Conservation (phyloP, 345 rosid species). For the Eucalyptus albens region DNA sequence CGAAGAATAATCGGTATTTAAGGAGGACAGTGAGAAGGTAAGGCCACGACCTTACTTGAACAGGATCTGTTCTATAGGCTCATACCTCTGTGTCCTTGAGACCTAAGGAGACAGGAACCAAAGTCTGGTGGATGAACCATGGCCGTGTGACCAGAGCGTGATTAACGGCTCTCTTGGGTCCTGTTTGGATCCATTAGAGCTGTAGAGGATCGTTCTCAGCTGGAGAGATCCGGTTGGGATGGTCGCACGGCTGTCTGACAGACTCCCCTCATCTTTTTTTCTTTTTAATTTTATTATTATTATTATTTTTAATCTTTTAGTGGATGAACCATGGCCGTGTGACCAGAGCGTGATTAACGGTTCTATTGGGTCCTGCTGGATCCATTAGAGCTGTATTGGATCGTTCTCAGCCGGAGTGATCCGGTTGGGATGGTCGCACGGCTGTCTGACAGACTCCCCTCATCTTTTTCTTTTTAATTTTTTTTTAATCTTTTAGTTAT, state of each 20-base stretch:
- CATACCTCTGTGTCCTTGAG: background rate
- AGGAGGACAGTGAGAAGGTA: fast-evolving
- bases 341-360: background rate
- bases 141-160: background rate
- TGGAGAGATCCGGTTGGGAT: background rate
- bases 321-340: background rate
- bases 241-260: constrained; percentile 1
- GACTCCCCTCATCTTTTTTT: background rate
- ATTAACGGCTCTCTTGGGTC: background rate
- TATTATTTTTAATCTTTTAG: background rate
- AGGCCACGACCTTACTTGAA: background rate
- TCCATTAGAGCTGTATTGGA: background rate
- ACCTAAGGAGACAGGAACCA: background rate
- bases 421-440: background rate
- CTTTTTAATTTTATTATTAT: too few relatives aligned
- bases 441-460: background rate
- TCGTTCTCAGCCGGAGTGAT: background rate
- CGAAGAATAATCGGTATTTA: background rate
- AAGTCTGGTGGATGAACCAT: background rate
- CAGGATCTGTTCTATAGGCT: constrained; percentile 7
- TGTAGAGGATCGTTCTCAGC: background rate
- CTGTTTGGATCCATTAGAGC: background rate
- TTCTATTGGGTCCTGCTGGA: fast-evolving
- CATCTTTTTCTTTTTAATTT: background rate
- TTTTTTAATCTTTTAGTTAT: background rate